These are phyloP conservation scores for Hypoxylon intermedium DNA, from an alignment of 495 filamentous ascomycete genomes.

Conservation along the genomic window DNA sequence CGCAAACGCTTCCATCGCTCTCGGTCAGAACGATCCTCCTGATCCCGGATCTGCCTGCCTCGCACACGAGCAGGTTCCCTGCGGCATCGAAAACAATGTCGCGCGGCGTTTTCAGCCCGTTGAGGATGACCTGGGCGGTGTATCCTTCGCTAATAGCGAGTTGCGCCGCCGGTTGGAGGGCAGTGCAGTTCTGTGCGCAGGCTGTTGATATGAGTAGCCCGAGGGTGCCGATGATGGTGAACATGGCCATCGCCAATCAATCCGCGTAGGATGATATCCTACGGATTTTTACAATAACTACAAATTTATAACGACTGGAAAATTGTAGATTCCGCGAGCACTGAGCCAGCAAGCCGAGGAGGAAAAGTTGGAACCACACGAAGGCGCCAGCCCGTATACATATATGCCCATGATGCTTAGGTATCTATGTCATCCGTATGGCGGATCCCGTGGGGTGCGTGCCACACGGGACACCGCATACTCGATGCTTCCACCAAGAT, in stretches of 20 bases:
- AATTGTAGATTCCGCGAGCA: not conserved
- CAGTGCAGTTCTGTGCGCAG: slow-evolving; percentile 18
- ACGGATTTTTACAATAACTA: not conserved
- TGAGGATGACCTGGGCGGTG: slow-evolving; percentile 57
- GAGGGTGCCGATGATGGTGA: slow-evolving; percentile 9
- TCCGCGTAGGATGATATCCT: no score
- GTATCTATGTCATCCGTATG: no score
- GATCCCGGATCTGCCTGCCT: slow-evolving; percentile 57
- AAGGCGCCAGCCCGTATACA: not conserved
- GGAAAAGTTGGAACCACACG: not conserved
- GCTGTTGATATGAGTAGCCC: slow-evolving; percentile 13
- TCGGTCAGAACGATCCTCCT: slow-evolving; percentile 56
- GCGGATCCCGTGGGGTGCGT: not conserved
- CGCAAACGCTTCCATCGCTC: slow-evolving; percentile 55
- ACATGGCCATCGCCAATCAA: slow-evolving; percentile 5
- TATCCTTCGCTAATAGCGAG: slow-evolving; percentile 62
- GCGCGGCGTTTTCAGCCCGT: slow-evolving; percentile 57
- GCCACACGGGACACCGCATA: not conserved
- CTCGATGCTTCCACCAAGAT: not conserved
- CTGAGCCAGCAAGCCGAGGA: not conserved
- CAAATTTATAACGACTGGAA: not conserved
- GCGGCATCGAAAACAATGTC: slow-evolving; percentile 62
- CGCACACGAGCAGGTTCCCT: slow-evolving; percentile 65
- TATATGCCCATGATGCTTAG: not conserved
- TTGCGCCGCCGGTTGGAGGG: slow-evolving; percentile 17